phyloP scores from a whole-genome alignment of 1,284 basidiomycete genomes.

The Mycosarcoma mackinlayi region DNA sequence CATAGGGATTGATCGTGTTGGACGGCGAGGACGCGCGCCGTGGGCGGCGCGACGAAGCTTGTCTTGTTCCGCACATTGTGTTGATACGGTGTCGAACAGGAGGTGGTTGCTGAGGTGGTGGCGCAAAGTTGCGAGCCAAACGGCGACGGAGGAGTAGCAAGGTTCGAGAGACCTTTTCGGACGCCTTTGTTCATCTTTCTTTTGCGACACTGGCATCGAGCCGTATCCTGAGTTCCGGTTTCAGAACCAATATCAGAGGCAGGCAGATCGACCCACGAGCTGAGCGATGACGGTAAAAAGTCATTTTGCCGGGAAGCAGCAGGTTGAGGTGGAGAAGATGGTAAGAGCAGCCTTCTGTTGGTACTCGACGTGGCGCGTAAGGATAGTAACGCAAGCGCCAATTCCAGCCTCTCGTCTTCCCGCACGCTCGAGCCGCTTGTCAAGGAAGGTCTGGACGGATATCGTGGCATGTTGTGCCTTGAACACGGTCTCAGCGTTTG shows the following conservation, averaged over 20 bases:
- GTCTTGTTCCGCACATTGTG: slow-evolving; percentile 1
- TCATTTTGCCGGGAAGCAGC: not conserved
- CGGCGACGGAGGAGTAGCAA: slow-evolving; percentile 9
- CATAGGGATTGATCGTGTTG: slow-evolving; percentile 12
- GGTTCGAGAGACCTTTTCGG: slow-evolving; percentile 13
- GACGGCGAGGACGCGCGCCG: not conserved
- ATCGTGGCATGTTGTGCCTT: not conserved
- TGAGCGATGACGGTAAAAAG: slow-evolving; percentile 1
- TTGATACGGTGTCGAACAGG: slow-evolving; percentile 10
- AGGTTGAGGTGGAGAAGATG: not conserved
- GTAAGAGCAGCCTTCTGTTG: not conserved
- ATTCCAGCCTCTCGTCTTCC: slow-evolving; percentile 2
- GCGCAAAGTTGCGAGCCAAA: slow-evolving; percentile 22
- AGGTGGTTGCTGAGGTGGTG: not conserved
- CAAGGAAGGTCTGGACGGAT: not conserved
- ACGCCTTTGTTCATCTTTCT: not conserved
- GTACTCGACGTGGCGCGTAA: not conserved
- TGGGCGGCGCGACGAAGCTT: slow-evolving; percentile 10
- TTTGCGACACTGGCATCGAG: not conserved
- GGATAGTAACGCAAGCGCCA: slow-evolving; percentile 17
- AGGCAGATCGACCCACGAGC: slow-evolving; percentile 8
- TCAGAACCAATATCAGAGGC: not conserved
- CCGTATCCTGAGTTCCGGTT: not conserved
- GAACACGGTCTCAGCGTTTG: too few species aligned
- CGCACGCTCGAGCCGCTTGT: not conserved